Base-by-base conservation (phyloP, 768 basidiomycete genomes). In the Suillus americanus region DNA sequence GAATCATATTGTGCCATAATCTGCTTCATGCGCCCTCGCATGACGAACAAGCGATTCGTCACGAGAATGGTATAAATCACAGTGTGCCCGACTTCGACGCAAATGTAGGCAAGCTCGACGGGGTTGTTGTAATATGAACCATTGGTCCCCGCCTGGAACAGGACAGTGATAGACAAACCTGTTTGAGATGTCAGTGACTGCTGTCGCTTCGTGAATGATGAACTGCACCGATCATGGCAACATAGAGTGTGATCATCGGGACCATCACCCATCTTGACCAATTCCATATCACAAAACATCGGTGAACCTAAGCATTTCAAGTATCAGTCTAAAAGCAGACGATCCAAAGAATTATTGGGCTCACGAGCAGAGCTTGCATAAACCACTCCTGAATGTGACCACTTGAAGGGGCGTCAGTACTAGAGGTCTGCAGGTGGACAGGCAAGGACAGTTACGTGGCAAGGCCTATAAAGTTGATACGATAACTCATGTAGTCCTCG, bases 31-130 rank as follows among this genome's bases (percentile, higher is more conserved):
- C 62, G 66, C 6, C 23, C 53, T 25, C 76, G 73, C 30, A 69
- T 28, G 23, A 61, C 14, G 10, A 72, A 64, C 9, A 81, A 69
- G 10, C 77, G 77, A 1, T 59, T 61, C 0, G 65, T 70, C 46
- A 80, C 75, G 4, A 77, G 67, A 33, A 75, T 13, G 0, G 79
- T 77, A 46, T 75, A 69, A 20, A 75, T 28, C 37, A 79, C 46
- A 33, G 75, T 78, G 33, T 74, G 62, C 16, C 70, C 71, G 3
- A 79, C 61, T 23, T 76, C 65, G n/a, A 77, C 64, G 41, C 62
- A 72, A 53, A 73, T 71, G 61, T 78, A 80, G 1, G 70, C 68
- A 16, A 75, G 45, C 53, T 73, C 62, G 28, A 66, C 56, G 59
- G 65, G 64, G 60, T 74, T 59, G 48, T 71, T 65, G 55, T 72